Evolutionary conservation across 768 basidiomycete species (phyloP).

Genomic region (Neoboletus subvelutipes): DNA sequence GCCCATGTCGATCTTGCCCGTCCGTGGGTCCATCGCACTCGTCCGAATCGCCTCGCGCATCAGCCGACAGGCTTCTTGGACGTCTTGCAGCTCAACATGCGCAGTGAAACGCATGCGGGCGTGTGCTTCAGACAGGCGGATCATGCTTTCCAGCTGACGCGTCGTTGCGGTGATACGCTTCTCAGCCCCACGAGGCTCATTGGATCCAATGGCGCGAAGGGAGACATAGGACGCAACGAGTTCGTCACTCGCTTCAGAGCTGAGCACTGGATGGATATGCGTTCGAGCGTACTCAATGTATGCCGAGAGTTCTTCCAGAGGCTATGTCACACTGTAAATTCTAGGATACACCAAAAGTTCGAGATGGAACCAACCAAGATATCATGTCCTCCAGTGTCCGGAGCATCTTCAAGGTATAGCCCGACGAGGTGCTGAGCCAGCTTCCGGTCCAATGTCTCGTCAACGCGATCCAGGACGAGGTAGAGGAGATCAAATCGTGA

Average conservation of each 20-base stretch:
- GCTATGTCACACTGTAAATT: constrained; percentile 45
- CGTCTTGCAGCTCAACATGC: constrained; percentile 84
- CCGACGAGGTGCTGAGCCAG: constrained; percentile 92
- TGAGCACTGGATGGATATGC: constrained; percentile 81
- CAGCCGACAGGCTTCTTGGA: constrained; percentile 87
- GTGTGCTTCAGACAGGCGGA: constrained; percentile 93
- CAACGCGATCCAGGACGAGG: constrained; percentile 91
- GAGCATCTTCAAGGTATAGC: constrained; percentile 90
- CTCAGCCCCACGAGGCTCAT: constrained; percentile 84
- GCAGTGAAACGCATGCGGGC: constrained; percentile 92
- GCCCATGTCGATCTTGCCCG: constrained; percentile 97
- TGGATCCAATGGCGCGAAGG: constrained; percentile 83
- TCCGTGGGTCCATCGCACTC: constrained; percentile 92
- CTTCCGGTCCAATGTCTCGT: constrained; percentile 81
- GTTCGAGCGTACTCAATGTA: constrained; percentile 93
- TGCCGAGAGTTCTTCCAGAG: constrained; percentile 84
- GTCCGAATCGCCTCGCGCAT: constrained; percentile 97
- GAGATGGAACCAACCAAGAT: constrained; percentile 59
- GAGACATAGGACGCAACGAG: constrained; percentile 90
- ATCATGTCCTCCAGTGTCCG: constrained; percentile 56
- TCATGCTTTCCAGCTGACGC: constrained; percentile 95
- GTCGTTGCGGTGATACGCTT: constrained; percentile 98
- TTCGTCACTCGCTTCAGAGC: constrained; percentile 79
- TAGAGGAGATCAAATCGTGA: constrained; percentile 97
- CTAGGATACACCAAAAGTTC: neutral